Conservation (phyloP, 495 filamentous ascomycete species). For the Penicillium turbatum region DNA sequence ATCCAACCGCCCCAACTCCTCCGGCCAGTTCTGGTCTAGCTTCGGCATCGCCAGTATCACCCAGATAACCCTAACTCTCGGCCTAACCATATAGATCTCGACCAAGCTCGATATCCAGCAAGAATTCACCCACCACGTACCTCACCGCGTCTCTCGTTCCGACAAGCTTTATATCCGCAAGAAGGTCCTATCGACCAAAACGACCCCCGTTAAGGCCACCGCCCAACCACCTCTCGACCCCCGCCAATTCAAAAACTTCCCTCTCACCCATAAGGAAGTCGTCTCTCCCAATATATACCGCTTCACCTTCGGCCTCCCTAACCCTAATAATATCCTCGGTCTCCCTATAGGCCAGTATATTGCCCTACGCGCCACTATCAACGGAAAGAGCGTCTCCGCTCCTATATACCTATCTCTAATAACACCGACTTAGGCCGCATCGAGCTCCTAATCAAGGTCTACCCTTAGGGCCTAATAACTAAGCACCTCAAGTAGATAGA, state of each 20-base stretch:
- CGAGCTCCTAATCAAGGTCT: constrained; percentile 40
- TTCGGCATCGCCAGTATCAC: constrained; percentile 17
- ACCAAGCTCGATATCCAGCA: constrained; percentile 25
- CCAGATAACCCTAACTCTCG: constrained; percentile 16
- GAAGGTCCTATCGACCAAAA: not conserved
- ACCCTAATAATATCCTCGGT: constrained; percentile 29
- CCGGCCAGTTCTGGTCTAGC: constrained; percentile 16
- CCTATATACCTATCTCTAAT: constrained; percentile 45
- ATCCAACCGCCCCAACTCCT: not conserved
- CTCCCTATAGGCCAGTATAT: constrained; percentile 46
- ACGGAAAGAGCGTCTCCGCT: constrained; percentile 38
- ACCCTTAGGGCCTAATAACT: constrained; percentile 38
- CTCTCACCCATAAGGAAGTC: not conserved
- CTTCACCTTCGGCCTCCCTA: constrained; percentile 39
- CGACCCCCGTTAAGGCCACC: not conserved
- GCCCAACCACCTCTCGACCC: not conserved
- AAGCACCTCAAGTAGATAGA: constrained; percentile 36
- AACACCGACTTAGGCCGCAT: constrained; percentile 37
- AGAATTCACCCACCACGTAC: constrained; percentile 22
- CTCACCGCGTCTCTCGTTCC: constrained; percentile 11
- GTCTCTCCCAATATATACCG: constrained; percentile 38
- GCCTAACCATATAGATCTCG: constrained; percentile 19
- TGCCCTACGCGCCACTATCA: constrained; percentile 34
- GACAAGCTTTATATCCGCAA: constrained; percentile 12
- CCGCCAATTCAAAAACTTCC: not conserved